Evolutionary conservation across 208 protist species (phyloP), one percentile per base, ranked within the genome.

Genomic region (Phytomonas francai): DNA sequence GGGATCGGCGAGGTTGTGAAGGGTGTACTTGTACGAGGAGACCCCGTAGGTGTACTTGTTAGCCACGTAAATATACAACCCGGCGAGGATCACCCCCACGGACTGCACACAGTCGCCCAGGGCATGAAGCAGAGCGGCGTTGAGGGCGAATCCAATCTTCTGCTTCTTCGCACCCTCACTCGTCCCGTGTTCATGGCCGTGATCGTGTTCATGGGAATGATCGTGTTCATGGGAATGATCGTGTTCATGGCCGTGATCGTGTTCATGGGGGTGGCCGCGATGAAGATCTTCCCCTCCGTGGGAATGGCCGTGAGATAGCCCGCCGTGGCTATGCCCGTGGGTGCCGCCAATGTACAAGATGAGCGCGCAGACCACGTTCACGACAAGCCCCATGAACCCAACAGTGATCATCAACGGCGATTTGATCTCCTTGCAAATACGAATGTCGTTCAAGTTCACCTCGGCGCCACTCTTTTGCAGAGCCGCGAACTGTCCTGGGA

Each of bases 61-160:
- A 5, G 69, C 77, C n/a, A 83, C 58, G 77, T 90, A 97, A 63
- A 97, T 96, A 63, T 93, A 81, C 25, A 68, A 63, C 30, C 84
- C 87, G 2, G 92, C 90, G 22, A 95, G 29, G 30, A 97, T 94
- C 34, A 97, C 92, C 34, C 92, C 92, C 56, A 92, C 33, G 36
- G 81, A 89, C 83, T 96, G 92, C 0, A 96, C 79, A 68, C 87
- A 95, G 68, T 97, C 92, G n/a, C 91, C 91, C 9, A 97, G 72
- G 1, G 89, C 91, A 69, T 97, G 92, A 34, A 97, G 82, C 28
- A 95, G 83, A 16, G 92, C 90, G 0, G 92, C 81, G 54, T 91
- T 78, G 30, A 97, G 81, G 30, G 85, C 83, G 32, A 86, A 84
- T 12, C 80, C 77, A 34, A 59, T 73, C 62, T 78, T 70, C n/a